Evolutionary conservation across 2,329 filamentous ascomycete species (phyloP), one percentile per base, ranked within the genome.

Genomic region (Tetracladium maxilliforme): DNA sequence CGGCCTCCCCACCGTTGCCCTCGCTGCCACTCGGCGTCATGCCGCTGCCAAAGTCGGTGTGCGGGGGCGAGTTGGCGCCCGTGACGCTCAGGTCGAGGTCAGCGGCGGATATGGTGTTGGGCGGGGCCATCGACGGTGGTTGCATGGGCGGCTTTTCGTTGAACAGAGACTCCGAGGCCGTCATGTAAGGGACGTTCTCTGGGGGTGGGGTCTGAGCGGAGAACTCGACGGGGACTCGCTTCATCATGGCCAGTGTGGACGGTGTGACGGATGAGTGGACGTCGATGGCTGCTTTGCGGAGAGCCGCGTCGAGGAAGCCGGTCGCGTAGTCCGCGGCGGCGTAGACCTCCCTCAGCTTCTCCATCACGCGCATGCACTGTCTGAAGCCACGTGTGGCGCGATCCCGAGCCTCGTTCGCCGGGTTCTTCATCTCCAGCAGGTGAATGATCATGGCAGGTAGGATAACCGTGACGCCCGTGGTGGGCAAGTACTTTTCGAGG

Each of bases 291-390:
- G 82, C 82, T 54, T 92, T 92, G 33, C 80, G 74, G 33, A 93
- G 78, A 1, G 84, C 83, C 2, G 84, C 83, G 45, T 92, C 82
- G n/a, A 94, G 63, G 56, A 94, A 94, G 3, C 81, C 81, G 1
- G 81, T 87, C n/a, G 83, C 84, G 41, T 90, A 93, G 48, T 94
- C 86, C n/a, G 87, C 87, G 0, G 86, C 84, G 1, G 84, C 75
- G 42, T 95, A 94, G 16, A 84, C 81, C 42, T 93, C 83, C 19
- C 84, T 72, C 11, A 95, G 63, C 34, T 76, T 77, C 45, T 84
- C 75, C 61, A 94, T 79, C 30, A 93, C 83, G 23, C 75, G 69
- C 82, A 94, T 93, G 53, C 87, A 94, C 45, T 84, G 77, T 38
- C 77, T 78, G 56, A 93, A 93, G 12, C 83, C 81, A 30, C 75